Percentiles rank a stretch among this genome's conserved stretches.
Evolutionary conservation across 805 yeast species (phyloP).

Genomic region (Nakazawaea anatomiae): DNA sequence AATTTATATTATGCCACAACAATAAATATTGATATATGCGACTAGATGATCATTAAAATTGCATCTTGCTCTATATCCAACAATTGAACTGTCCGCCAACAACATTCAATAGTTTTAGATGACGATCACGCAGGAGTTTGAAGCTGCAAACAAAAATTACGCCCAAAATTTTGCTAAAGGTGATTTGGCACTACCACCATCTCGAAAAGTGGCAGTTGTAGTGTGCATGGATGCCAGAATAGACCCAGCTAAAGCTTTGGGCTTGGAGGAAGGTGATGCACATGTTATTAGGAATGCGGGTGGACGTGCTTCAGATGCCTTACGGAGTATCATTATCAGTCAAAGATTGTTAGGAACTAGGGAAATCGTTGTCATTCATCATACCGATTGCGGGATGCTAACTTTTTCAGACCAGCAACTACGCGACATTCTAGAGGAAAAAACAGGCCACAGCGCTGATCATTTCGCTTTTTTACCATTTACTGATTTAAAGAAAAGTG

Average conservation of each 20-base stretch:
- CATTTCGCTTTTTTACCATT: slow-evolving; percentile 30
- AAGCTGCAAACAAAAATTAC: slow-evolving; percentile 12
- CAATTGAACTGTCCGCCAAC: too few species aligned
- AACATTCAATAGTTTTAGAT: slow-evolving; percentile 5
- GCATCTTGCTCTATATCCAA: too few species aligned
- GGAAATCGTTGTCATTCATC: slow-evolving; percentile 33
- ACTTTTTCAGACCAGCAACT: slow-evolving; percentile 29
- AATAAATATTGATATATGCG: too few species aligned
- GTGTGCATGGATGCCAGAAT: slow-evolving; percentile 37
- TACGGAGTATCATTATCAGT: slow-evolving; percentile 32
- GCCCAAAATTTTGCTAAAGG: slow-evolving; percentile 21
- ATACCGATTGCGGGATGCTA: slow-evolving; percentile 40
- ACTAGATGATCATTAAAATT: too few species aligned
- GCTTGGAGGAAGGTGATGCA: slow-evolving; percentile 34
- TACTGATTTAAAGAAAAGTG: slow-evolving; percentile 27
- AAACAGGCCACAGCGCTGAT: slow-evolving; percentile 24
- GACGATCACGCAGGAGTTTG: slow-evolving; percentile 22
- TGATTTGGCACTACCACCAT: slow-evolving; percentile 31
- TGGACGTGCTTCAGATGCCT: slow-evolving; percentile 34
- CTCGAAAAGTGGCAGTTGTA: slow-evolving; percentile 28
- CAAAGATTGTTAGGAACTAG: slow-evolving; percentile 33
- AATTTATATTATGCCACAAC: too few species aligned
- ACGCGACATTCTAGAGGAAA: slow-evolving; percentile 23
- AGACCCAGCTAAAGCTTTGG: slow-evolving; percentile 30
- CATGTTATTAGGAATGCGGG: slow-evolving; percentile 40